Conservation (phyloP, 2,329 filamentous ascomycete species). For the Thelonectria olida region DNA sequence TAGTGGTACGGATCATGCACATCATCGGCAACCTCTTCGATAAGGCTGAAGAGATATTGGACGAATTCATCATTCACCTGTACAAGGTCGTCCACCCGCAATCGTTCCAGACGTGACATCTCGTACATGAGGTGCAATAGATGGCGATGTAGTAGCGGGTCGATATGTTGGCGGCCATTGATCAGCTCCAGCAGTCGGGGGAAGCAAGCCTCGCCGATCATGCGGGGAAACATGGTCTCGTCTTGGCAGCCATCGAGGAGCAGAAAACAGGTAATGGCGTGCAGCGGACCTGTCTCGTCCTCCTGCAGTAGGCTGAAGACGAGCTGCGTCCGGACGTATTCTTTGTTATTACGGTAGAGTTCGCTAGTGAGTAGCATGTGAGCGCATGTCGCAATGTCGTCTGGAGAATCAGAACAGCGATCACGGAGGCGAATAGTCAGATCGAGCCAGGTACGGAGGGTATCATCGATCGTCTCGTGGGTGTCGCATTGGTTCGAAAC, state of each 20-base stretch:
- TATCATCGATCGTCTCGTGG: constrained; percentile 78
- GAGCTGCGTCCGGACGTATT: constrained; percentile 92
- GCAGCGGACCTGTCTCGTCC: constrained; percentile 81
- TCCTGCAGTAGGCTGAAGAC: constrained; percentile 92
- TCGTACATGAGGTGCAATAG: constrained; percentile 93
- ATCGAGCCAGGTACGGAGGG: constrained; percentile 83
- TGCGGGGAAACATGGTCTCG: constrained; percentile 82
- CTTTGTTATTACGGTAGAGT: constrained; percentile 77
- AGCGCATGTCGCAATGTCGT: constrained; percentile 83
- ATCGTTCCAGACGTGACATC: constrained; percentile 90
- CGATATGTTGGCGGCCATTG: constrained; percentile 69
- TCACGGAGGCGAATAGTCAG: constrained; percentile 81
- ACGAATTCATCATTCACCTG: constrained; percentile 85
- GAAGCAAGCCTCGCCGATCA: constrained; percentile 89
- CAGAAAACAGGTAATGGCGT: constrained; percentile 84
- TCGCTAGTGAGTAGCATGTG: constrained; percentile 79
- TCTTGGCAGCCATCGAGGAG: constrained; percentile 85
- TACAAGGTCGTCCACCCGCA: constrained; percentile 79
- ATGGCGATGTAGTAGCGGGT: constrained; percentile 78
- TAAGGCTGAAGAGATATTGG: constrained; percentile 82
- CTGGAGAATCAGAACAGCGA: constrained; percentile 77
- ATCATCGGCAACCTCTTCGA: constrained; percentile 88
- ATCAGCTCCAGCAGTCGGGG: constrained; percentile 85
- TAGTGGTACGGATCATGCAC: constrained; percentile 95
- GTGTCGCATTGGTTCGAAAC: constrained; percentile 58